Evolutionary conservation across 2,329 filamentous ascomycete genomes (phyloP).

Genomic region (Aspergillus hiratsukae): DNA sequence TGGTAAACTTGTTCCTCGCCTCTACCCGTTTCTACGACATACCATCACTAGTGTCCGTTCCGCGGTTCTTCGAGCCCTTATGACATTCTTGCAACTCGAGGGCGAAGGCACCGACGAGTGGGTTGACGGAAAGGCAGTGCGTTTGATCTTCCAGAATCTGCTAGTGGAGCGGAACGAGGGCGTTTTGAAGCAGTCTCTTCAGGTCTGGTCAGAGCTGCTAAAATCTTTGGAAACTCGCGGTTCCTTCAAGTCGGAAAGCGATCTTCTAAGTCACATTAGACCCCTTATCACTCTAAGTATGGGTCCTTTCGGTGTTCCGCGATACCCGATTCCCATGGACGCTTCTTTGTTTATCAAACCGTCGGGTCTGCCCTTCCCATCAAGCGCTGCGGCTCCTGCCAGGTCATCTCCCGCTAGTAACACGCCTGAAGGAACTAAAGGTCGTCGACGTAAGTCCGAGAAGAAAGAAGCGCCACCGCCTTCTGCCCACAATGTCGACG

Average conservation of each 20-base stretch:
- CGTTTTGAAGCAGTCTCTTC: conserved; percentile 75
- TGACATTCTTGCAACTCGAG: conserved; percentile 87
- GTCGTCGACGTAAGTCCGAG: conserved; percentile 78
- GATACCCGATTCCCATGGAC: conserved; percentile 91
- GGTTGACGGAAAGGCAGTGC: conserved; percentile 84
- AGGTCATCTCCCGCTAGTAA: conserved; percentile 42
- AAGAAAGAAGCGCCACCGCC: conserved; percentile 67
- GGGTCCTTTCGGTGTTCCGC: conserved; percentile 86
- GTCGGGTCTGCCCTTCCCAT: conserved; percentile 77
- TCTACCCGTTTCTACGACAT: conserved; percentile 94
- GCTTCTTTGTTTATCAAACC: conserved; percentile 84
- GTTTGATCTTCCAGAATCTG: conserved; percentile 91
- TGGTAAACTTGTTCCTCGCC: conserved; percentile 80
- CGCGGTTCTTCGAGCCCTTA: conserved; percentile 84
- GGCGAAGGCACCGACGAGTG: conserved; percentile 76
- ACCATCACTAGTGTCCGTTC: conserved; percentile 95
- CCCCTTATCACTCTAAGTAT: conserved; percentile 80
- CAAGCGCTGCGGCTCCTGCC: conserved; percentile 33
- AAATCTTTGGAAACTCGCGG: conserved; percentile 59
- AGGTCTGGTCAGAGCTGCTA: conserved; percentile 80
- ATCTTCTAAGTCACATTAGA: conserved; percentile 71
- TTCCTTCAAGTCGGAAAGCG: conserved; percentile 61
- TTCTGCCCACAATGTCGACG: conserved; percentile 90
- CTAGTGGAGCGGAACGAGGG: conserved; percentile 85
- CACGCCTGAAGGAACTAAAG: conserved; percentile 59